Evolutionary conservation across 2,329 filamentous ascomycete genomes (phyloP), one percentile per base, ranked within the genome.

Genomic region (Phyllachora maydis): DNA sequence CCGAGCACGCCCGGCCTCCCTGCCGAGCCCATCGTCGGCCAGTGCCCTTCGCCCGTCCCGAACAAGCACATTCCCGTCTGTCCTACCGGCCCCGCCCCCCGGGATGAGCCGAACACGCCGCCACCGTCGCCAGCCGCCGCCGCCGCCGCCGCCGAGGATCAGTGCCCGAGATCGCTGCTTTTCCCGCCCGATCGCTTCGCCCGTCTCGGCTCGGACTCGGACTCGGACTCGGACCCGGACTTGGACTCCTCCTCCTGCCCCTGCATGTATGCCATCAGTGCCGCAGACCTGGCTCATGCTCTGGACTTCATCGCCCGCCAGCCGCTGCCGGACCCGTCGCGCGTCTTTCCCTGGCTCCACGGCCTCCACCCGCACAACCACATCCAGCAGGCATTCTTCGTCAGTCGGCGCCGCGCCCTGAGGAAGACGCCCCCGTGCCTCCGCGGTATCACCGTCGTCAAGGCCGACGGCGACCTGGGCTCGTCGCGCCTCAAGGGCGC

Each of bases 331-430:
- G 70, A 85, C 26, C 70, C 88, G 0, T 65, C 73, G n/a, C 60
- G 70, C 30, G 78, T 95, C 30, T 98, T 95, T 39, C 88, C 88
- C 3, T 98, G 88, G 88, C 58, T 93, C 13, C 88, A 98, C 49
- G 88, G 88, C 13, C 53, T 95, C 19, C 83, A 95, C 39, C 72
- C 78, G 1, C 67, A 75, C 30, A 98, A 98, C 40, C 70, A 79
- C 30, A 63, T 92, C 25, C 88, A 98, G 40, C 63, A 88, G 30
- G 66, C 76, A 5, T 95, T 93, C 53, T 95, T 98, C 45, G n/a
- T n/a, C n/a, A 68, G 72, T 24, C 71, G 76, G 14, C 66, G 79
- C 30, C 74, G 70, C 30, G 56, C 65, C n/a, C 49, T 74, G 23
- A 61, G 76, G 22, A 71, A 63, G 34, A 68, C 70, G 3, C 79